Base-by-base conservation (phyloP, 805 yeast species). In the Metschnikowia amazonensis region DNA sequence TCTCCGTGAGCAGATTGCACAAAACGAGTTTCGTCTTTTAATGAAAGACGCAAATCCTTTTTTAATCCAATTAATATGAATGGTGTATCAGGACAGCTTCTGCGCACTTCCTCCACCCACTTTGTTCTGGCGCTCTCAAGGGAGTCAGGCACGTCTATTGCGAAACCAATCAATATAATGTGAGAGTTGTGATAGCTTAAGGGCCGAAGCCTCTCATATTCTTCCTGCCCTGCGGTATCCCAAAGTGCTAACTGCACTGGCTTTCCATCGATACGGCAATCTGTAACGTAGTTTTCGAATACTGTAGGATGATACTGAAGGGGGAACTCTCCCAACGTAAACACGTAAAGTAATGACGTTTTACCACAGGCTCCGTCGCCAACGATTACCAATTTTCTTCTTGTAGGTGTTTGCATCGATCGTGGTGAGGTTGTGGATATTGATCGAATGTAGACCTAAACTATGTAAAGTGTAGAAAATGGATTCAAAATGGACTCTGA, bases 181-280 rank as follows among this genome's bases (percentile, higher is more conserved):
- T 90, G 86, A 2, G 97, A 95, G 57, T 87, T 84, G 9, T 90
- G 79, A 60, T 90, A 90, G 18, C 95, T 85, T 52, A 90, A 70
- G 0, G 97, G 97, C 50, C 97, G 77, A 47, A 90, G 70, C 48
- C 97, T 70, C 62, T 89, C 97, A 62, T 89, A 89, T 65, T 89
- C 97, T 68, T 89, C 97, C 66, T 89, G 97, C 2, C 97, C 97
- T 2, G 97, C 97, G 1, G 97, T 89, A 62, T 89, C 97, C 97
- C 97, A 89, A 21, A 89, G 67, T 1, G 95, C 90, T 45, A 89
- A 66, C 51, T 89, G 84, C 3, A 89, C 95, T 13, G 94, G 85
- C 55, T 89, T 89, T 3, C 97, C 97, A 60, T 89, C 97, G 16
- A 90, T 95, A 47, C 96, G 72, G 64, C 97, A 89, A 58, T 89